These are phyloP conservation scores for Atractiella rhizophila DNA, from an alignment of 768 basidiomycete genomes.

Conservation along the genomic window DNA sequence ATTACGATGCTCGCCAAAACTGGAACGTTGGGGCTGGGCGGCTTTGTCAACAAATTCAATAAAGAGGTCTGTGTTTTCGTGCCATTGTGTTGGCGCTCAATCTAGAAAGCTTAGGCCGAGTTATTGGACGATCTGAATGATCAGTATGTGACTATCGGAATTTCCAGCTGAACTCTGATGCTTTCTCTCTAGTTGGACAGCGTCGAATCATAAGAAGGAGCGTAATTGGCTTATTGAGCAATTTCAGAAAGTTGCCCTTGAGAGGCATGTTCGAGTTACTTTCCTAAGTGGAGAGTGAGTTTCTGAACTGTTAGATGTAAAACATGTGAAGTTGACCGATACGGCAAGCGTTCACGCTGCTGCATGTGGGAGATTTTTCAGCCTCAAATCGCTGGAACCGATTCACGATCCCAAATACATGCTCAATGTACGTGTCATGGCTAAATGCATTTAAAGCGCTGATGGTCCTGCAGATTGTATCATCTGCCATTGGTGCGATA, in stretches of 20 bases:
- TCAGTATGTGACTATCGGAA: too few relatives aligned
- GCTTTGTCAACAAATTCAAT: constrained; percentile 61
- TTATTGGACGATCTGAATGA: constrained; percentile 54
- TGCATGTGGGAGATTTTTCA: constrained; percentile 9
- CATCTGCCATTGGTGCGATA: constrained; percentile 83
- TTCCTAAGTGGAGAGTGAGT: constrained; percentile 83
- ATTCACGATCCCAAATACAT: constrained; percentile 56
- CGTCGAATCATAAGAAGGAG: constrained; percentile 30
- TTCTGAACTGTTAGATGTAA: constrained; percentile 39
- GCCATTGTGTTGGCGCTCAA: background rate
- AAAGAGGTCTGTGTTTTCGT: constrained; percentile 25
- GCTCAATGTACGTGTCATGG: constrained; percentile 33
- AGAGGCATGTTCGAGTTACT: constrained; percentile 42
- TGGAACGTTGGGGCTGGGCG: constrained; percentile 41
- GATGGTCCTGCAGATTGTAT: constrained; percentile 27
- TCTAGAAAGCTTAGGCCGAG: constrained; percentile 34
- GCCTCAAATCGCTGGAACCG: constrained; percentile 29
- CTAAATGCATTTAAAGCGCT: background rate
- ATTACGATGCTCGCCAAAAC: constrained; percentile 44
- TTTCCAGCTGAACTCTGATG: constrained; percentile 1
- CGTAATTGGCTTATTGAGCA: constrained; percentile 62
- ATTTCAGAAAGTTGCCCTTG: constrained; percentile 43
- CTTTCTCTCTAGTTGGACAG: constrained; percentile 5
- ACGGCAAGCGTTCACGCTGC: constrained; percentile 21
- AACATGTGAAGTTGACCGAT: background rate